phyloP scores from a whole-genome alignment of 495 filamentous ascomycete species.

The Astrothelium subdiscretum region DNA sequence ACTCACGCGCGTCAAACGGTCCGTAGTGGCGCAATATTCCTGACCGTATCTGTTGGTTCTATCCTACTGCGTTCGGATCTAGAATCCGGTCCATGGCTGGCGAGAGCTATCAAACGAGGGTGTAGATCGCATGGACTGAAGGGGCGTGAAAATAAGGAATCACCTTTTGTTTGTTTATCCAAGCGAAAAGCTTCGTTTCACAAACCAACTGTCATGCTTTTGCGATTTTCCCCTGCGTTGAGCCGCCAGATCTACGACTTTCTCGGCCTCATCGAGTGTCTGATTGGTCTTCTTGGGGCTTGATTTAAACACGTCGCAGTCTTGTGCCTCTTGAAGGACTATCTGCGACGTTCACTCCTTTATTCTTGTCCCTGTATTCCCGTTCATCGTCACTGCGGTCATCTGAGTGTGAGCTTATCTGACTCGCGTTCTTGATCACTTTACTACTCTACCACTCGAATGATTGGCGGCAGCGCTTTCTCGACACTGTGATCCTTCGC shows the following conservation, averaged over 20 bases:
- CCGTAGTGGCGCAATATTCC: no score
- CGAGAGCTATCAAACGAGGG: no score
- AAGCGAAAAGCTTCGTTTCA: no score
- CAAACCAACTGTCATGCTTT: no score
- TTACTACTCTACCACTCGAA: not conserved
- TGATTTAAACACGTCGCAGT: not conserved
- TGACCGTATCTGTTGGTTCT: no score
- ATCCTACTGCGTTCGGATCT: no score
- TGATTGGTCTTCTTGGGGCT: not conserved
- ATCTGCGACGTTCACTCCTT: not conserved
- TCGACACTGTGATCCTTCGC: not conserved
- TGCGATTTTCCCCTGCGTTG: not conserved
- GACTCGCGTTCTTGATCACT: not conserved
- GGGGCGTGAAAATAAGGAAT: no score
- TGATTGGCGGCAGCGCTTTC: not conserved
- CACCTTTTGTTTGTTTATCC: no score
- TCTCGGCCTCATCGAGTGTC: not conserved
- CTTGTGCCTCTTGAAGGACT: no score
- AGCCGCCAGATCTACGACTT: not conserved
- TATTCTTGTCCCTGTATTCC: not conserved
- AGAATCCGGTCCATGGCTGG: no score
- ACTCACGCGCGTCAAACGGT: no score
- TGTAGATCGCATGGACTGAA: no score
- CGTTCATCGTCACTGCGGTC: not conserved
- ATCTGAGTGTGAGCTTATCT: not conserved